Evolutionary conservation across 2,329 filamentous ascomycete species (phyloP).

Genomic region (Neophaeococcomyces mojaviensis): DNA sequence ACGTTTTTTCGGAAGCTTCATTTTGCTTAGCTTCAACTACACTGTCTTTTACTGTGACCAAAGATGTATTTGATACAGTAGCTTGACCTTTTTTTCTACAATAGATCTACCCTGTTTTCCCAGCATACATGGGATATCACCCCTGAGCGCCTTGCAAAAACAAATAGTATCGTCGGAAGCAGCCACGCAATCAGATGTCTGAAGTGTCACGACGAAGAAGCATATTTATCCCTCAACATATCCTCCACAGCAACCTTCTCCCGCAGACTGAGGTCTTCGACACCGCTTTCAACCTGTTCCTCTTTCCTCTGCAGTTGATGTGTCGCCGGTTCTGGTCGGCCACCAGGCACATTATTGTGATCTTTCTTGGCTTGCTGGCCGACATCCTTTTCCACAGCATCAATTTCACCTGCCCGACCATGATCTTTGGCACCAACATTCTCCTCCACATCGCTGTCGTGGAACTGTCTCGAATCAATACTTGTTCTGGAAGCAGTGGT

Average conservation of each 20-base stretch:
- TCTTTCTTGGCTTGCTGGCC: constrained; percentile 2
- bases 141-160: too few relatives aligned
- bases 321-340: not conserved
- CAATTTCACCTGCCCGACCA: not conserved
- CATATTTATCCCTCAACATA: constrained; percentile 9
- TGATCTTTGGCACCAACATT: constrained; percentile 1
- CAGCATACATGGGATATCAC: too few relatives aligned
- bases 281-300: not conserved
- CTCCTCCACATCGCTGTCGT: not conserved
- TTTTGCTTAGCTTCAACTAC: too few relatives aligned
- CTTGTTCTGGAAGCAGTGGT: too few relatives aligned
- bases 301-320: not conserved
- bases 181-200: not conserved
- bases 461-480: not conserved
- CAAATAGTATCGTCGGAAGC: too few relatives aligned
- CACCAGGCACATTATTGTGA: not conserved
- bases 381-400: not conserved
- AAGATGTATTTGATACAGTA: too few relatives aligned
- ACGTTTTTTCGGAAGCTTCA: too few relatives aligned
- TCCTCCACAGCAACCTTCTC: constrained; percentile 10
- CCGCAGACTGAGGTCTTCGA: constrained; percentile 4
- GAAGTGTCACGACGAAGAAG: not conserved
- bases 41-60: too few relatives aligned
- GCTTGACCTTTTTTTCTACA: too few relatives aligned
- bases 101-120: too few relatives aligned